Base-by-base conservation (phyloP, 23 red algal genomes). In the Agarophyton chilense region DNA sequence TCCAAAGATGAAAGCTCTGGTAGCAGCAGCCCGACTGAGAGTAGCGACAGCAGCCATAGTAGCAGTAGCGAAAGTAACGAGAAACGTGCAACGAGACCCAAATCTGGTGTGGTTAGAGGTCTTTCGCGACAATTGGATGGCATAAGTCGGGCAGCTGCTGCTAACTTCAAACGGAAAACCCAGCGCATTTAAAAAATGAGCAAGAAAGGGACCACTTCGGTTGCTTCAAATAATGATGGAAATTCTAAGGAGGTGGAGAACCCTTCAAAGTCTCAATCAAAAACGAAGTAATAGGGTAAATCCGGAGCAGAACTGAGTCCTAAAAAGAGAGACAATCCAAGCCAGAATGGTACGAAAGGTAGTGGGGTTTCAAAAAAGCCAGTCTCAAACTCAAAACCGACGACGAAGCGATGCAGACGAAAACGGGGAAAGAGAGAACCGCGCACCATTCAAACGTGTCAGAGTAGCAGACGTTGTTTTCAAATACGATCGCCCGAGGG, bases 381-480 rank as follows among this genome's bases (percentile, higher is more conserved):
- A 58, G n/a, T 26, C 55, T 28, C 55, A 58, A 58, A 4, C 22
- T 7, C 19, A 25, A 58, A 70, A 70, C 36, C 7, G 64, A 41
- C 32, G 34, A 70, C 10, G 64, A 70, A 70, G 19, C 32, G 64
- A 42, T 41, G 34, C 32, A 70, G 21, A 10, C 19, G 38, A 42
- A 18, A 70, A 42, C 64, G 64, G 34, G 38, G 38, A 40, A 21
- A 29, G 64, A 70, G 64, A 70, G 38, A 70, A 70, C n/a, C 64
- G 16, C 9, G 18, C 32, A 5, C 94, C 83, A 35, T 98, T 98
- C 38, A 86, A 98, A 60, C 90, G 95, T 17, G 80, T 98, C 14
- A 51, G 77, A 53, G 53, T 34, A 18, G 84, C 85, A 10, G 51
- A 90, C 46, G 95, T 98, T 33, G 71, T 90, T 44, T 78, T 88